A percentile compares a stretch with the other conserved stretches of the same genome.
These are phyloP conservation scores for Westerdykella aurantiaca DNA, from an alignment of 2,329 filamentous ascomycete genomes.

Conservation along the genomic window DNA sequence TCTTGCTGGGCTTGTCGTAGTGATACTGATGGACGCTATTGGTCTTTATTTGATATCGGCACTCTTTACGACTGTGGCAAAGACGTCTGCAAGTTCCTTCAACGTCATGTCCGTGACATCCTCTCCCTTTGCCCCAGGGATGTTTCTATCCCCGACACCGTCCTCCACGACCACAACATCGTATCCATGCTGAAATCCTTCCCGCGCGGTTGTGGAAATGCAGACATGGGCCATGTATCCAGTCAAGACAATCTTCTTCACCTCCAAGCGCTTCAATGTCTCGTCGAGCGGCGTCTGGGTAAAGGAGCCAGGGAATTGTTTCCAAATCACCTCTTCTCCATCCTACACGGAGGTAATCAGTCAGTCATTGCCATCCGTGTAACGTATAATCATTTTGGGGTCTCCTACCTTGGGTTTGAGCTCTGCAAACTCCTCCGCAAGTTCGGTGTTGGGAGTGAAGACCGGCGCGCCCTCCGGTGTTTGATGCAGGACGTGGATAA, in stretches of 20 bases:
- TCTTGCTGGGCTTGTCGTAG: too few relatives aligned
- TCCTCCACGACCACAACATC: constrained; percentile 59
- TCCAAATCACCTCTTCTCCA: constrained; percentile 52
- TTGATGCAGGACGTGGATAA: constrained; percentile 59
- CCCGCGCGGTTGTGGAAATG: constrained; percentile 57
- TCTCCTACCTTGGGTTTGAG: constrained; percentile 43
- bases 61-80: constrained; percentile 55
- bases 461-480: constrained; percentile 57
- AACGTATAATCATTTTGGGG: neutral
- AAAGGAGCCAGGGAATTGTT: constrained; percentile 56
- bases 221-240: constrained; percentile 64
- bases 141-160: constrained; percentile 60
- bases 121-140: constrained; percentile 55
- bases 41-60: constrained; percentile 42
- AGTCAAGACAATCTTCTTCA: constrained; percentile 56
- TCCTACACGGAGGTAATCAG: constrained; percentile 17
- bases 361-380: neutral
- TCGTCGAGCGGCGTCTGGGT: constrained; percentile 55
- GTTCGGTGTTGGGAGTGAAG: constrained; percentile 57
- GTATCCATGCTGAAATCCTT: constrained; percentile 56
- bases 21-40: neutral
- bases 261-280: constrained; percentile 46
- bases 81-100: constrained; percentile 57
- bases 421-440: constrained; percentile 58
- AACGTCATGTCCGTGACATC: constrained; percentile 48